These are phyloP conservation scores for Paecilomyces formosus DNA, from an alignment of 2,329 filamentous ascomycete genomes.

Conservation along the genomic window DNA sequence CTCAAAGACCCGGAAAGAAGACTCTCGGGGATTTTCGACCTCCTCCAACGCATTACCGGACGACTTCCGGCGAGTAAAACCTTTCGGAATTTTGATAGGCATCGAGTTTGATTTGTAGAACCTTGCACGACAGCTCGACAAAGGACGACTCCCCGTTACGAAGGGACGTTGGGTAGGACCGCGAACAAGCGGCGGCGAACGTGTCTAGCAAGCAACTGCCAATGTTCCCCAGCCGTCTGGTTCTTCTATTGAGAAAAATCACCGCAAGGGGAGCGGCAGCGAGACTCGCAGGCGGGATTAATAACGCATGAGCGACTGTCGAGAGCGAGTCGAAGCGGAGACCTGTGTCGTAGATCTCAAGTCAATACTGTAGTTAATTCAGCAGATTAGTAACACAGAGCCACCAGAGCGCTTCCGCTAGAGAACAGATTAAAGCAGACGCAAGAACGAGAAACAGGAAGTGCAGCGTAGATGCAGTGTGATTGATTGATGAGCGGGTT, in stretches of 20 bases:
- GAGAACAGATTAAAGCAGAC: background rate
- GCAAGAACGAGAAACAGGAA: background rate
- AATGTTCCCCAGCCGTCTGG: background rate
- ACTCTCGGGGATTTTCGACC: conserved; percentile 28
- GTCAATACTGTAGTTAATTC: background rate
- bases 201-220: background rate
- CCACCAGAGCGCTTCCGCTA: background rate
- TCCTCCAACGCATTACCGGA: conserved; percentile 48
- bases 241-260: background rate
- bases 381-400: background rate
- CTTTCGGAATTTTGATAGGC: conserved; percentile 51
- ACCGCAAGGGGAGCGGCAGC: background rate
- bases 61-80: conserved; percentile 48
- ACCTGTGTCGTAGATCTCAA: background rate
- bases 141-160: background rate
- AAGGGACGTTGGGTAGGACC: background rate
- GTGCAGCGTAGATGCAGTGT: background rate
- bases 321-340: background rate
- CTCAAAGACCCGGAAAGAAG: conserved; percentile 50
- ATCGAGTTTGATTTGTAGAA: conserved; percentile 20
- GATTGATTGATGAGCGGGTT: background rate
- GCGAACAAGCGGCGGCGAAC: background rate
- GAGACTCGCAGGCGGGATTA: background rate
- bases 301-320: background rate
- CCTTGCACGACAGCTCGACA: background rate